Conservation (phyloP, 805 yeast species). For the Pichia manshurica region DNA sequence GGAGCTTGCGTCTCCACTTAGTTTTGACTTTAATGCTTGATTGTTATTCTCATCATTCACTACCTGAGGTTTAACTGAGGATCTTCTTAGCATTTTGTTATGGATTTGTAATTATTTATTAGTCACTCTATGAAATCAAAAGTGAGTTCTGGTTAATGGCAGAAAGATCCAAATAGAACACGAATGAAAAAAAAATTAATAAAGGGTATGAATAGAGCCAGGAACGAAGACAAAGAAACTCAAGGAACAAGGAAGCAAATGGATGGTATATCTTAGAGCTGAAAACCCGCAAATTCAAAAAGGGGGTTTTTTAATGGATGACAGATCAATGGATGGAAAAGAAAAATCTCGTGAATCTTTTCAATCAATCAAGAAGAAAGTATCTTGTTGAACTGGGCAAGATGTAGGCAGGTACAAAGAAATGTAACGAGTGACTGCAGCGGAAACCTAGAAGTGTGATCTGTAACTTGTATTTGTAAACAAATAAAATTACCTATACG, state of each 20-base stretch:
- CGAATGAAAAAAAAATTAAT: neutral
- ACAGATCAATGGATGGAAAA: too few relatives aligned
- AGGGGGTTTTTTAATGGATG: too few relatives aligned
- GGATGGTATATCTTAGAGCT: neutral
- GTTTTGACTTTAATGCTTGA: slow-evolving; percentile 3
- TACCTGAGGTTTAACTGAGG: slow-evolving; percentile 17
- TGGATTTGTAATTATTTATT: neutral
- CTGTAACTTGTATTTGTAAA: slow-evolving; percentile 3
- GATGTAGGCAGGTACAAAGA: too few relatives aligned
- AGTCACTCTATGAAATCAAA: too few relatives aligned
- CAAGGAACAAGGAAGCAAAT: neutral
- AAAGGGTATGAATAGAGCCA: neutral
- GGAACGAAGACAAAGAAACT: neutral
- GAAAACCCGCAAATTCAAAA: too few relatives aligned
- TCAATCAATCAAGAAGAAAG: neutral
- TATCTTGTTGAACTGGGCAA: too few relatives aligned
- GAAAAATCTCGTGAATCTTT: too few relatives aligned
- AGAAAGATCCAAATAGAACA: neutral
- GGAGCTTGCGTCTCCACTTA: neutral
- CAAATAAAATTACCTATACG: neutral
- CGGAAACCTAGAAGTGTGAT: slow-evolving; percentile 1
- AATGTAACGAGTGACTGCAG: neutral
- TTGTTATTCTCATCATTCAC: slow-evolving; percentile 24
- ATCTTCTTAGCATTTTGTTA: slow-evolving; percentile 16
- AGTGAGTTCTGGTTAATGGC: too few relatives aligned